Evolutionary conservation across 306 rosid species (phyloP).

Genomic region (Crataegus laevigata): DNA sequence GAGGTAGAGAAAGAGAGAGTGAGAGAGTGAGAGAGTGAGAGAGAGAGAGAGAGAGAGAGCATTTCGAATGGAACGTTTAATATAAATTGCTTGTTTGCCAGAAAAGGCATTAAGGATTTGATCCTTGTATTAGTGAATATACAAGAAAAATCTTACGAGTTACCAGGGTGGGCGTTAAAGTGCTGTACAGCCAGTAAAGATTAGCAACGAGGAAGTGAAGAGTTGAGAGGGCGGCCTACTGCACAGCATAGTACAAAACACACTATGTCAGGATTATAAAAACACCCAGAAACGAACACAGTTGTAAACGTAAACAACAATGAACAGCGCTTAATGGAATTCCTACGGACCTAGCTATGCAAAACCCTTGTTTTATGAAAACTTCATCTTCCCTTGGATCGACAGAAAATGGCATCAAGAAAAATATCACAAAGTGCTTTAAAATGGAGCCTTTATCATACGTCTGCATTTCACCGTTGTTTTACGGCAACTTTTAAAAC

Average conservation of each 20-base stretch:
- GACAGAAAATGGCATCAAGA: background rate
- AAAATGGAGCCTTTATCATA: background rate
- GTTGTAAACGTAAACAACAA: background rate
- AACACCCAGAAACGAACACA: background rate
- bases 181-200: constrained; percentile 57
- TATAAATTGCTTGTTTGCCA: background rate
- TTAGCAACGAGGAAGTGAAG: constrained; percentile 23
- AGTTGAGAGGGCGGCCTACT: constrained; percentile 46
- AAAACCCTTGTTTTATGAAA: background rate
- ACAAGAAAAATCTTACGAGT: constrained; percentile 25
- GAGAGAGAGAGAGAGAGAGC: background rate
- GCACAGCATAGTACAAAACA: constrained; percentile 15
- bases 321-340: background rate
- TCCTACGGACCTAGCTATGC: background rate
- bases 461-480: background rate
- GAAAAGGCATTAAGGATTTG: constrained; percentile 2
- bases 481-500: background rate
- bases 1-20: too few species aligned
- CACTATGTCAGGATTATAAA: background rate
- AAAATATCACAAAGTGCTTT: background rate
- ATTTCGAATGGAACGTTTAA: background rate
- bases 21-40: background rate
- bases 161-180: constrained; percentile 39
- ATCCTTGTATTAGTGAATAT: constrained; percentile 23
- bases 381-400: background rate